Conservation (phyloP, 2,329 filamentous ascomycete species). For the Chrysosporium queenslandicum region DNA sequence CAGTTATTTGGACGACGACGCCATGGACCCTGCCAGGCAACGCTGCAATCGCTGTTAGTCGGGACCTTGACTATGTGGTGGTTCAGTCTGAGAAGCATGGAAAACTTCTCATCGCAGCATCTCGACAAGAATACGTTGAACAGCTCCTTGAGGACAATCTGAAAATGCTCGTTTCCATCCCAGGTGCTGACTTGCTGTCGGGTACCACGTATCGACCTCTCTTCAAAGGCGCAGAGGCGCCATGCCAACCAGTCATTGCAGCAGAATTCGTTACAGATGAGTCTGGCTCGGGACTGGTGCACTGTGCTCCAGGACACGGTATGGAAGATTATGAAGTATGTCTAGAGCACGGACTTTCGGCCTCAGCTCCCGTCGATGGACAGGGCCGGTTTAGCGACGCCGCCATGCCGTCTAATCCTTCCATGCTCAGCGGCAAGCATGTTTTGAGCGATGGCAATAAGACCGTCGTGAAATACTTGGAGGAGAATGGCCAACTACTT, state of each 20-base stretch:
- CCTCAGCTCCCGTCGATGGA: constrained; percentile 74
- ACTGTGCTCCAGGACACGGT: constrained; percentile 86
- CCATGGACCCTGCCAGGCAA: constrained; percentile 97
- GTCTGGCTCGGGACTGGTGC: constrained; percentile 92
- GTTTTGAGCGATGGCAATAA: constrained; percentile 62
- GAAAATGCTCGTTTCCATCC: constrained; percentile 45
- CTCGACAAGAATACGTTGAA: constrained; percentile 53
- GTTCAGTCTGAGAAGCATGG: constrained; percentile 49
- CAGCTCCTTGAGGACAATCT: constrained; percentile 43
- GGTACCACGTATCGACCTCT: constrained; percentile 57
- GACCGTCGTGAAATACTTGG: constrained; percentile 60
- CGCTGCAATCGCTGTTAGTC: constrained; percentile 71
- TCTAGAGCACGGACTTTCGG: constrained; percentile 56
- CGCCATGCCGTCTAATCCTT: constrained; percentile 61
- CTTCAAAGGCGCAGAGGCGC: constrained; percentile 51
- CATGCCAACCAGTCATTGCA: constrained; percentile 60
- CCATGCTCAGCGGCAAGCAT: constrained; percentile 56
- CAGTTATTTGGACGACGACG: constrained; percentile 97
- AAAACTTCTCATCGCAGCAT: constrained; percentile 60
- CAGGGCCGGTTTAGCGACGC: constrained; percentile 70
- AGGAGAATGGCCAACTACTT: constrained; percentile 51
- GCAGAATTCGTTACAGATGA: constrained; percentile 81
- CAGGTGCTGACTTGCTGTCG: constrained; percentile 55
- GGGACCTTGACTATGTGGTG: constrained; percentile 62
- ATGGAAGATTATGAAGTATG: constrained; percentile 93